Evolutionary conservation across 139 green algal genomes (phyloP), one percentile per base, ranked within the genome.

Genomic region (Chloropicon primus): DNA sequence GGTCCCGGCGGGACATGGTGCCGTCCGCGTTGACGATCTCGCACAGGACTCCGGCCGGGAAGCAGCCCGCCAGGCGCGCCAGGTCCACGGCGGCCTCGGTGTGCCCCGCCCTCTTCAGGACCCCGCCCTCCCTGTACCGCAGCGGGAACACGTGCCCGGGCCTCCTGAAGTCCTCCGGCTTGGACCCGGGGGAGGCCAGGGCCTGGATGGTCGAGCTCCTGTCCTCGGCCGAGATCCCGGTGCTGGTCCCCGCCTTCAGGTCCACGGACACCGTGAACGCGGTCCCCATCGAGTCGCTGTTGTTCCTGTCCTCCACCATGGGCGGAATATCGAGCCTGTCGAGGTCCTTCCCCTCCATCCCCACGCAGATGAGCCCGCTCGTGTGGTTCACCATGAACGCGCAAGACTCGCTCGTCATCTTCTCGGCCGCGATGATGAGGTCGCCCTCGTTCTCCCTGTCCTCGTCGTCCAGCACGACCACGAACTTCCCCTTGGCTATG

Each of bases 401-500:
- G 78, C 99, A 92, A 75, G 22, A 76, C 77, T 90, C 86, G 71
- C 84, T 74, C 0, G 93, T 96, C n/a, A 91, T 73, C 5, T 81
- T 88, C 80, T 97, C 93, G 0, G 90, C 96, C 0, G 93, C 91
- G 27, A 93, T 91, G 74, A 99, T 98, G 1, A 99, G 88, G 85
- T 99, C 95, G 3, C 96, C 96, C 85, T 98, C 96, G 76, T 99
- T 98, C 84, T 98, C 96, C 0, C 95, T 84, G 77, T 93, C 85
- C 84, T 97, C 94, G 78, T 98, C 93, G 77, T 99, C 95, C n/a
- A 98, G 78, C 24, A 99, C 94, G 10, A 99, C 91, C 22, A 99
- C 88, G 27, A 28, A 27, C 25, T 75, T 28, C 10, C 72, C 72
- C 24, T 28, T 27, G 5, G 25, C 25, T 5, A 75, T 75, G 72